Evolutionary conservation across 306 rosid genomes (phyloP).

Genomic region (Ochetophila trinervis): DNA sequence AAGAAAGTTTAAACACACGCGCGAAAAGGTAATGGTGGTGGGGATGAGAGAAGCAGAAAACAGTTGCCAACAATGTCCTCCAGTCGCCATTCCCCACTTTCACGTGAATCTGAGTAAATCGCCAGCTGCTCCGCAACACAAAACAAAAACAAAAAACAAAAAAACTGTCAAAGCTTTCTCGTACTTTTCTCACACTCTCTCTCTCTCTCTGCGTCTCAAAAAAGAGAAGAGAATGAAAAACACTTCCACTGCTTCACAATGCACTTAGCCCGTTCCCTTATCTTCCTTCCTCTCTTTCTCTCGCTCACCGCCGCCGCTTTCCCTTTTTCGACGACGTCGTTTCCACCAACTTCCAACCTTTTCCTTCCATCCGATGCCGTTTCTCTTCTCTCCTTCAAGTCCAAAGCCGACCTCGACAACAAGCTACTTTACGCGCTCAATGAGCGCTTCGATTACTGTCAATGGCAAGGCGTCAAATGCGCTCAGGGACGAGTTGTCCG

Average conservation of each 20-base stretch:
- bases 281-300: neutral
- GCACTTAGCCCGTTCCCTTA: neutral
- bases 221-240: neutral
- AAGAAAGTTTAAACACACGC: no score
- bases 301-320: neutral
- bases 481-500: slow-evolving; percentile 70
- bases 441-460: slow-evolving; percentile 75
- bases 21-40: no score
- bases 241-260: neutral
- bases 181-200: neutral
- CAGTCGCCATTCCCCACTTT: slow-evolving; percentile 21
- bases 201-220: neutral
- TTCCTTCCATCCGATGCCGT: slow-evolving; percentile 57
- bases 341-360: slow-evolving; percentile 4
- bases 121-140: slow-evolving; percentile 52
- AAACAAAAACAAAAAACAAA: no score
- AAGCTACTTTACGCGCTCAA: slow-evolving; percentile 56
- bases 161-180: neutral
- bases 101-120: slow-evolving; percentile 34
- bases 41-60: no score
- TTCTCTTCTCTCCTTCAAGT: slow-evolving; percentile 60
- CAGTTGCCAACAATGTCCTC: no score
- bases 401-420: slow-evolving; percentile 71
- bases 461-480: slow-evolving; percentile 89
- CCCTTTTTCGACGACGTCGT: slow-evolving; percentile 15